Evolutionary conservation across 805 yeast genomes (phyloP).

Genomic region (Phaffomyces thermotolerans): DNA sequence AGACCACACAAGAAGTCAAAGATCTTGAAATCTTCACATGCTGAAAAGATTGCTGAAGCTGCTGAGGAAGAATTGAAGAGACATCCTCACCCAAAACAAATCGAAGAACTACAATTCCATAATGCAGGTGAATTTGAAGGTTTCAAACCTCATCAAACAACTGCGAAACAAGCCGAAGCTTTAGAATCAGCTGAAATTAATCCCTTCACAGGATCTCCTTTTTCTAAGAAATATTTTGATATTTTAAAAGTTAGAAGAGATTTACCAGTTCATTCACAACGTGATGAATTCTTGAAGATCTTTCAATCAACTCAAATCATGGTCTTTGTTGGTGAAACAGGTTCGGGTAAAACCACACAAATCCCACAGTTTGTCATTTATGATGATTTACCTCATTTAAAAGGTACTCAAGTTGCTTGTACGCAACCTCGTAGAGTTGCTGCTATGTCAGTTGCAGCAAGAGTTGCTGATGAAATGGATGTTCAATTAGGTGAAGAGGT

Average conservation of each 20-base stretch:
- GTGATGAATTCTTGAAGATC: conserved; percentile 77
- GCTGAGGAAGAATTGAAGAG: conserved; percentile 47
- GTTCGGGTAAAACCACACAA: conserved; percentile 98
- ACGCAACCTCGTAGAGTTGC: conserved; percentile 98
- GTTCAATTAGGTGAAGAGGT: conserved; percentile 89
- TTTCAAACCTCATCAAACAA: conserved; percentile 53
- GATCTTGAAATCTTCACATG: conserved; percentile 42
- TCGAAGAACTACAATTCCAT: conserved; percentile 40
- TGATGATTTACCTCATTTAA: conserved; percentile 87
- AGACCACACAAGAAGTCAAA: conserved; percentile 45
- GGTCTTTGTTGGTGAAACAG: conserved; percentile 99
- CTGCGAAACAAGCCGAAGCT: conserved; percentile 51
- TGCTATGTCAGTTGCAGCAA: conserved; percentile 95
- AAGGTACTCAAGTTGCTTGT: conserved; percentile 85
- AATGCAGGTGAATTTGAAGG: conserved; percentile 60
- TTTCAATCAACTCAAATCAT: conserved; percentile 87
- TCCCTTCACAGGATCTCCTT: conserved; percentile 70
- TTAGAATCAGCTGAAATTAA: conserved; percentile 56
- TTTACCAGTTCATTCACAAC: conserved; percentile 89
- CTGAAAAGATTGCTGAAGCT: conserved; percentile 59
- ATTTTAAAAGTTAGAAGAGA: conserved; percentile 76
- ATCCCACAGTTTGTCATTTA: conserved; percentile 90
- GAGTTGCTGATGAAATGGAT: conserved; percentile 98
- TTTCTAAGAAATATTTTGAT: conserved; percentile 62
- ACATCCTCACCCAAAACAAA: conserved; percentile 39